phyloP scores from a whole-genome alignment of 768 basidiomycete genomes.

The Lactifluus volemus region DNA sequence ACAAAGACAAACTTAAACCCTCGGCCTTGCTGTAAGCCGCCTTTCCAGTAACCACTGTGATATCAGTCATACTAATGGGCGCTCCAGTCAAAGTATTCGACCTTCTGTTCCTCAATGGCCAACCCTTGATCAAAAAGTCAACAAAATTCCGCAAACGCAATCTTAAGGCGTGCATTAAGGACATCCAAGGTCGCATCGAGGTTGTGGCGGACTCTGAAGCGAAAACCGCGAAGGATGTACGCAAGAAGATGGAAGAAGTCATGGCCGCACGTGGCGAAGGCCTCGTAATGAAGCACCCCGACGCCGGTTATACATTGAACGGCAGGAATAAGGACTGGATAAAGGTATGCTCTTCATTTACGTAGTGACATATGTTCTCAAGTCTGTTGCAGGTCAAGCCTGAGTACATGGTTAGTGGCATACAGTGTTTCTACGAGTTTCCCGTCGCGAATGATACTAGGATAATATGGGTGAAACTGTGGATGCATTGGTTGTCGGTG shows the following conservation, averaged over 20 bases:
- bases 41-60: not conserved
- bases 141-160: conserved; percentile 74
- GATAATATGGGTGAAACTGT: conserved; percentile 91
- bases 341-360: conserved; percentile 43
- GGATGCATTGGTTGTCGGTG: conserved; percentile 85
- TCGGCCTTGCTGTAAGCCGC: conserved; percentile 78
- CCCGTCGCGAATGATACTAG: conserved; percentile 29
- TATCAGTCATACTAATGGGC: not conserved
- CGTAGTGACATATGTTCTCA: not conserved
- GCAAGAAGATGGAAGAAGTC: conserved; percentile 69
- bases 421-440: not conserved
- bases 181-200: conserved; percentile 74
- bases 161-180: conserved; percentile 55
- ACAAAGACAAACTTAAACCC: conserved; percentile 63
- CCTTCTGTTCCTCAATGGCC: conserved; percentile 81
- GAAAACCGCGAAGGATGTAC: conserved; percentile 73
- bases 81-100: conserved; percentile 93
- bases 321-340: conserved; percentile 90
- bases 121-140: conserved; percentile 62
- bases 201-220: conserved; percentile 65
- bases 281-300: conserved; percentile 81
- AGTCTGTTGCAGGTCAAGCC: conserved; percentile 54
- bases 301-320: conserved; percentile 74
- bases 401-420: conserved; percentile 66
- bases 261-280: conserved; percentile 88